Base-by-base conservation (phyloP, 495 filamentous ascomycete species). In the Lentithecium fluviatile region DNA sequence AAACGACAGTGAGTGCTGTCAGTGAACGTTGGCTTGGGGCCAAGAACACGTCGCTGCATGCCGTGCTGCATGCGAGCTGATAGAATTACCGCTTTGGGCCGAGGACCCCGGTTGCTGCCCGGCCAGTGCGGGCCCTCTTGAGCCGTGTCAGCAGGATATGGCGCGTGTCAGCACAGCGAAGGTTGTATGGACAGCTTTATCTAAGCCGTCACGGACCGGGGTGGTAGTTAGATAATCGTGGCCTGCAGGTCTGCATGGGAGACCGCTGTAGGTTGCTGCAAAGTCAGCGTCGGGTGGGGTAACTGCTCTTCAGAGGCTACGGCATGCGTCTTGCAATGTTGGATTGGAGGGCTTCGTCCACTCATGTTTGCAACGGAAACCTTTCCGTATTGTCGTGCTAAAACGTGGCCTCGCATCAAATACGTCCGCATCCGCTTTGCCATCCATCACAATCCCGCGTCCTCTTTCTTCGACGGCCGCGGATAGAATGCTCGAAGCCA, bases 151-250 rank as follows among this genome's bases (percentile, higher is more conserved):
- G 59, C 52, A 47, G 59, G 6, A 10, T 48, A 19, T 46, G 6
- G 26, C 2, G 43, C 60, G 57, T 62, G 66, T 69, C 66, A 69
- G 66, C 66, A 65, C 66, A 32, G 52, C 62, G 20, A 65, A 62
- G 55, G 12, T 45, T 54, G 62, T 59, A 62, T 63, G 58, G 21
- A 40, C 12, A 1, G n/a, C n/a, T 29, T 69, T 65, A 69, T 20
- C 40, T 69, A 65, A 69, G 52, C 62, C 17, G 45, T 7, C 37
- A n/a, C 11, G 24, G 10, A 24, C 15, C 15, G 12, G 29, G 8
- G 13, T 52, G 46, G 48, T 43, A 47, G n/a, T 42, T 38, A 46
- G 40, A 21, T 32, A 54, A 56, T 25, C 53, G 3, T 10, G 4
- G 10, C 17, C 36, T 24, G 26, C 17, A 17, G 29, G 10, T 10